Evolutionary conservation across 2,329 filamentous ascomycete genomes (phyloP), one percentile per base, ranked within the genome.

Genomic region (Talaromyces amestolkiae): DNA sequence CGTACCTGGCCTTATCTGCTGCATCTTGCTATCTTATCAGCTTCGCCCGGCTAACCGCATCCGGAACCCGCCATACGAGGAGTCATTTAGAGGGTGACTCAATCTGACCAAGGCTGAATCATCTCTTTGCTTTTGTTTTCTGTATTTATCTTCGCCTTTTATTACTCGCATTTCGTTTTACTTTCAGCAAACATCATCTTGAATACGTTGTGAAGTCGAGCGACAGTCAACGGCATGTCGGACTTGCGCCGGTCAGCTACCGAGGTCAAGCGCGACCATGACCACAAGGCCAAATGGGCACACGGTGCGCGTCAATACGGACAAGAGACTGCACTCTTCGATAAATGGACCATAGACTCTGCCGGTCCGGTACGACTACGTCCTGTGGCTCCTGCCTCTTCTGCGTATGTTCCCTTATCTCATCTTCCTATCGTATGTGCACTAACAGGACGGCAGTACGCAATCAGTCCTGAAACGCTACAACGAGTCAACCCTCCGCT

Each of bases 191-290:
- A 45, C 15, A n/a, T 43, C 56, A 39, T 45, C 27, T 45, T 17
- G 8, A 31, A 11, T 31, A 1, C 22, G 39, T 43, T 17, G 11
- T 56, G 33, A 17, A 22, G 33, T 19, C n/a, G 51, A 56, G 51
- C 31, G 33, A 37, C 47, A 22, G 24, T 22, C 47, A 64, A 60
- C 22, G 15, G 37, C 47, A 65, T 65, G 63, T 60, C 63, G 24
- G 85, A 87, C 73, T 79, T 87, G 68, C 85, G 85, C 73, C 81
- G 80, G 74, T 77, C 77, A 69, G 80, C 83, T 72, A 82, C 82
- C 72, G 83, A 84, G 70, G 82, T 69, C 68, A 77, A 79, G 66
- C 74, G 78, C 35, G 71, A 73, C 65, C 73, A 78, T 65, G 73
- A 77, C 66, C 76, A 77, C 64, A 78, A 77, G 66, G 73, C 73